Evolutionary conservation across 805 yeast genomes (phyloP).

Genomic region (Wickerhamomyces chaumierensis): DNA sequence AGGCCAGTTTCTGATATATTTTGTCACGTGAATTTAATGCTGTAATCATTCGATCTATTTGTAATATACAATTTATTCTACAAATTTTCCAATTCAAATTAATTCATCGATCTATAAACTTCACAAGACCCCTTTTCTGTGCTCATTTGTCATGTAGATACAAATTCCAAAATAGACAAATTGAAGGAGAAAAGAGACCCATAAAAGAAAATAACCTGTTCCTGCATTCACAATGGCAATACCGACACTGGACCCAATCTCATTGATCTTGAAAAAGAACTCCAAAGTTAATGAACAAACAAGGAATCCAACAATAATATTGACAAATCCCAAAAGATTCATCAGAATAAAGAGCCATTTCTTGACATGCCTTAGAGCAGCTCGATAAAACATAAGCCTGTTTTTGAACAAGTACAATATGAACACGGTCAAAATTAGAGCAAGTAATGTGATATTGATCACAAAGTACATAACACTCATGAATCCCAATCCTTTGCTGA

Average conservation of each 20-base stretch:
- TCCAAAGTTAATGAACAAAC: constrained; percentile 16
- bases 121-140: constrained; percentile 8
- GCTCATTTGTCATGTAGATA: constrained; percentile 13
- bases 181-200: constrained; percentile 11
- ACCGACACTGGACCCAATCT: constrained; percentile 11
- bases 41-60: too few relatives aligned
- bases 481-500: constrained; percentile 17
- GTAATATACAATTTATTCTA: too few relatives aligned
- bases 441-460: constrained; percentile 1
- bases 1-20: too few relatives aligned
- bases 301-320: constrained; percentile 8
- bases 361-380: not conserved
- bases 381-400: not conserved
- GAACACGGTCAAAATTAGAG: constrained; percentile 1
- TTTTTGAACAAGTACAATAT: constrained; percentile 1
- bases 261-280: constrained; percentile 11
- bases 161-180: constrained; percentile 1
- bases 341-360: constrained; percentile 5
- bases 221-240: constrained; percentile 15
- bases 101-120: too few relatives aligned
- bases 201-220: constrained; percentile 11
- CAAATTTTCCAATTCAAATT: too few relatives aligned
- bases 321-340: constrained; percentile 8
- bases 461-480: constrained; percentile 7
- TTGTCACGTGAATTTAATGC: too few relatives aligned